Evolutionary conservation across 257 asterid genomes (phyloP).

Genomic region (Solanum rostratum): DNA sequence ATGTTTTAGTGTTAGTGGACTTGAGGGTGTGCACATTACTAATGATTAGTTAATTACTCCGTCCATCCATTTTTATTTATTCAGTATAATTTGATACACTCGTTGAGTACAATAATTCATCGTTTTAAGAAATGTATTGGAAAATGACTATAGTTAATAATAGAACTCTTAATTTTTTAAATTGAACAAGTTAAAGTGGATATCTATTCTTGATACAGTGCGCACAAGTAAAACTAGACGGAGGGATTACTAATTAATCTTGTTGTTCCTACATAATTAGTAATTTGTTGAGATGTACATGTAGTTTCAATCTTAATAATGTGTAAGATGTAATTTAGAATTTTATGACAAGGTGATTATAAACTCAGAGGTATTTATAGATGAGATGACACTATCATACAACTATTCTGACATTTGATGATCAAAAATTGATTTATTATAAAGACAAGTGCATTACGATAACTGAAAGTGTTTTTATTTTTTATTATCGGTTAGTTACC

Average conservation of each 20-base stretch:
- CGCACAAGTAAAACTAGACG: neutral
- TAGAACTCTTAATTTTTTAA: neutral
- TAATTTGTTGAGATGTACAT: neutral
- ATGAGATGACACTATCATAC: neutral
- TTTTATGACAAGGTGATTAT: neutral
- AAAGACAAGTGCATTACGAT: neutral
- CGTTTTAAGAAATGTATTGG: too few relatives aligned
- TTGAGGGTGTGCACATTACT: neutral
- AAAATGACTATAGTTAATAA: too few relatives aligned
- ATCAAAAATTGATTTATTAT: neutral
- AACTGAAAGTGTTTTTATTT: neutral
- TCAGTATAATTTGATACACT: neutral
- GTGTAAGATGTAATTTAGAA: neutral
- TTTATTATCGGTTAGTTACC: neutral
- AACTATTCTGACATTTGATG: neutral
- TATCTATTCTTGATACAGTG: too few relatives aligned
- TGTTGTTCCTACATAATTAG: neutral
- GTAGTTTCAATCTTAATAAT: neutral
- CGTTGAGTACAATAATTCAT: too few relatives aligned
- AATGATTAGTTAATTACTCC: neutral
- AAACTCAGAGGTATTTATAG: neutral
- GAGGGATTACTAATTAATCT: neutral
- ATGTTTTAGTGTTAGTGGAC: neutral
- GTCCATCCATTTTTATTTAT: constrained; percentile 1
- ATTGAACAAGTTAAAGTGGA: neutral